Evolutionary conservation across 108 stramenopile species (phyloP), one percentile per base, ranked within the genome.

Genomic region (Conticribra guillardii): DNA sequence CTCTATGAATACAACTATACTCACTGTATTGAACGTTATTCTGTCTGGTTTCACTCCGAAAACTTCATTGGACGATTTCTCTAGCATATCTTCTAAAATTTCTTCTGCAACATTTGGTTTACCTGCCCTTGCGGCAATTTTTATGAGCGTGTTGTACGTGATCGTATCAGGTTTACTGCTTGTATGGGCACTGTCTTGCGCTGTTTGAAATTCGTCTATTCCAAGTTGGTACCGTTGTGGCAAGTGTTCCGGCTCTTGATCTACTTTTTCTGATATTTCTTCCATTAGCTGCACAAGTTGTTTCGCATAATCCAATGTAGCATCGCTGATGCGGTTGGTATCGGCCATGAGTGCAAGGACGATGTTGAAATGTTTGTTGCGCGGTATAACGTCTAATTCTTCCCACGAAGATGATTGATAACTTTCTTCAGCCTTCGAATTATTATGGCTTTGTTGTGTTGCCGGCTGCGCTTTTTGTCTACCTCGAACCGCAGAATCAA

Each of bases 111-210:
- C 28, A 21, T 69, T 34, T 29, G 79, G 74, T 48, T 48, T 47
- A 15, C 53, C 54, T 5, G 69, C 63, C 41, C 46, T 69, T 15
- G 69, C 55, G 47, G 74, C 74, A 60, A 81, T 76, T 21, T 52
- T 81, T n/a, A 81, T 50, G 0, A 82, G 31, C 8, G 76, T 61
- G 45, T 83, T 83, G 61, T 74, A 83, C 22, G 82, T 83, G 44
- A 77, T 32, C 0, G 37, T 64, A 52, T 83, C 78, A 22, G 82
- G 82, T 41, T 59, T 60, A 31, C 69, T 67, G 44, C 27, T 64
- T 18, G 57, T 34, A 47, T 18, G 9, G 17, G 72, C 58, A 34
- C 19, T 72, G 16, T 48, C 30, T 11, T 58, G 26, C 28, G 24
- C 30, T 53, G 51, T 30, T n/a, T 23, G 22, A 0, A 23, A 30